Conservation (phyloP, 2,329 filamentous ascomycete genomes). For the Aspergillus tubingensis region DNA sequence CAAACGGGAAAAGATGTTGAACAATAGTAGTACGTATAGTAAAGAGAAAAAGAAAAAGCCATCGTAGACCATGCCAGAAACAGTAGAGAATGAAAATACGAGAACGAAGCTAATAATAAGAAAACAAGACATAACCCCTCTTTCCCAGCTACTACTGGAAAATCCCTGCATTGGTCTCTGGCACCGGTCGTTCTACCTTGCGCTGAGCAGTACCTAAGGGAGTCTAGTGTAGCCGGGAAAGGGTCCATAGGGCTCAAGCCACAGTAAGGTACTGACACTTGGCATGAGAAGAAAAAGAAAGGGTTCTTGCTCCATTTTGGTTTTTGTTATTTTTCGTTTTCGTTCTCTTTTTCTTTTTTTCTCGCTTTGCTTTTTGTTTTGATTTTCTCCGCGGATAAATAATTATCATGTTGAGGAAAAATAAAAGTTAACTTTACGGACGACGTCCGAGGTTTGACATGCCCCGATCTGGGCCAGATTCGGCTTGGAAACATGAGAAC, state of each 20-base stretch:
- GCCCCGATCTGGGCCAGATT: too few relatives aligned
- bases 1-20: not conserved
- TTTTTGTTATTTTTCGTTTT: not conserved
- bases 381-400: not conserved
- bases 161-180: constrained; percentile 6
- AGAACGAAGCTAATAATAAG: not conserved
- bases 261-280: constrained; percentile 2
- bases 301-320: not conserved
- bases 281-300: not conserved
- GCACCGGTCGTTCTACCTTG: not conserved
- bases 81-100: not conserved
- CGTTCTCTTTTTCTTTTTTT: not conserved
- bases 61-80: not conserved
- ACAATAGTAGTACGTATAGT: not conserved
- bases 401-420: not conserved
- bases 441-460: not conserved
- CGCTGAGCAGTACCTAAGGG: not conserved
- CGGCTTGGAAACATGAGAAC: too few relatives aligned
- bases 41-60: not conserved
- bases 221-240: not conserved
- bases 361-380: not conserved
- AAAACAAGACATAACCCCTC: not conserved
- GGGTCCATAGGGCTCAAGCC: constrained; percentile 5
- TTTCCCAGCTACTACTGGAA: not conserved
- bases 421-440: not conserved